Conservation (phyloP, 345 rosid species). For the Lenwebbia sp. region DNA sequence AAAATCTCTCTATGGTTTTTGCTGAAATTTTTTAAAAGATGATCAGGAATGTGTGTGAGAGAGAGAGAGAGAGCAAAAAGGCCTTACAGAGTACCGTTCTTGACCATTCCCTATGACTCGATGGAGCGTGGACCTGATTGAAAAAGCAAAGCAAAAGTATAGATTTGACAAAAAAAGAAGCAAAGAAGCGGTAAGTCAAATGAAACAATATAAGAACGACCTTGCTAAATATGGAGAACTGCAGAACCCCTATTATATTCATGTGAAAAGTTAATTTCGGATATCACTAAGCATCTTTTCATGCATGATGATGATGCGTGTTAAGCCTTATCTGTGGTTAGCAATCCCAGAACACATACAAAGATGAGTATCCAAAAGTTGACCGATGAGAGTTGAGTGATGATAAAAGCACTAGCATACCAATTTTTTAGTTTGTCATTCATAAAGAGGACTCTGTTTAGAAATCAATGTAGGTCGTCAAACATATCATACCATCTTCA, state of each 20-base stretch:
- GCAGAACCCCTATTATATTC: neutral
- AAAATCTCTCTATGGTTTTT: neutral
- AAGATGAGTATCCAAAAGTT: neutral
- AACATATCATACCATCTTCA: neutral
- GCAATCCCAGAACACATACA: neutral
- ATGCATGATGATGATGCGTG: neutral
- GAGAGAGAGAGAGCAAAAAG: neutral
- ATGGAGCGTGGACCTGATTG: constrained; percentile 67
- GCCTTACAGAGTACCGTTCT: constrained; percentile 59
- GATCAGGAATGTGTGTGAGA: neutral
- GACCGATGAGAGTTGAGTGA: neutral
- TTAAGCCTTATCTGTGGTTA: neutral
- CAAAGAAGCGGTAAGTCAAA: neutral
- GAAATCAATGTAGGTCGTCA: neutral
- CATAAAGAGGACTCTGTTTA: neutral
- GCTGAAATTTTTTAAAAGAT: neutral
- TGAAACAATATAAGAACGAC: neutral
- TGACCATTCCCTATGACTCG: constrained; percentile 70
- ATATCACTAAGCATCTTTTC: neutral
- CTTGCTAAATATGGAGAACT: neutral
- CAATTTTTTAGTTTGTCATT: neutral
- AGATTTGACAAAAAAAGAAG: neutral
- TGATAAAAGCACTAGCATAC: neutral
- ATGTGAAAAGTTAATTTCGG: neutral
- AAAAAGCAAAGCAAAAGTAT: neutral